Evolutionary conservation across 2,329 filamentous ascomycete species (phyloP), one percentile per base, ranked within the genome.

Genomic region (Mollisia scopiformis): DNA sequence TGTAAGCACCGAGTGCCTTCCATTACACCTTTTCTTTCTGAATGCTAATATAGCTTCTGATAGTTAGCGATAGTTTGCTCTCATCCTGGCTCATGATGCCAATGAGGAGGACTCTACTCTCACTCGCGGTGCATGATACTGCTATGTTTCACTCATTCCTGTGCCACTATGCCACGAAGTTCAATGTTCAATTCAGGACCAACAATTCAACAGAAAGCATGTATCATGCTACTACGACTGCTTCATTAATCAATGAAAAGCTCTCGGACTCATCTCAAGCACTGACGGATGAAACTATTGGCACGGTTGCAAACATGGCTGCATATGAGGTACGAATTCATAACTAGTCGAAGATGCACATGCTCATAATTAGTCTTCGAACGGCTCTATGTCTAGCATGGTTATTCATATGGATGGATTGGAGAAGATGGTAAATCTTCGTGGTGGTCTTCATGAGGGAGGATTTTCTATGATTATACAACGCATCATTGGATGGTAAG

Each of bases 21-120:
- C 37, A 19, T 19, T 19, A 10, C 2, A 13, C 8, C 8, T 19
- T 21, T 19, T 21, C 23, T 21, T 6, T 21, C 39, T 35, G 31
- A 10, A 11, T 35, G 31, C 31, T 35, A n/a, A n/a, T n/a, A n/a
- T n/a, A n/a, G n/a, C n/a, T n/a, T n/a, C n/a, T n/a, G n/a, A n/a
- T n/a, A 63, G 52, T 63, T 33, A 61, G 53, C 11, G 39, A 53
- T 6, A 39, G 51, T 7, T 28, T 56, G 5, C 11, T 41, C 23
- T 56, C 58, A 25, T 51, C 62, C 10, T 63, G 62, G 62, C 55
- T 63, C n/a, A 63, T 61, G 62, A 56, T 63, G 51, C 62, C 58
- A 1, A 61, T 63, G 62, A 47, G 57, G 19, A 62, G 58, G 46
- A 37, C 33, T 2, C 39, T 57, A 6, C 59, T 59, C 46, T 55